A percentile compares a stretch with the other conserved stretches of the same genome.
Evolutionary conservation across 2,329 filamentous ascomycete species (phyloP).

Genomic region (Hirsutella thompsonii): DNA sequence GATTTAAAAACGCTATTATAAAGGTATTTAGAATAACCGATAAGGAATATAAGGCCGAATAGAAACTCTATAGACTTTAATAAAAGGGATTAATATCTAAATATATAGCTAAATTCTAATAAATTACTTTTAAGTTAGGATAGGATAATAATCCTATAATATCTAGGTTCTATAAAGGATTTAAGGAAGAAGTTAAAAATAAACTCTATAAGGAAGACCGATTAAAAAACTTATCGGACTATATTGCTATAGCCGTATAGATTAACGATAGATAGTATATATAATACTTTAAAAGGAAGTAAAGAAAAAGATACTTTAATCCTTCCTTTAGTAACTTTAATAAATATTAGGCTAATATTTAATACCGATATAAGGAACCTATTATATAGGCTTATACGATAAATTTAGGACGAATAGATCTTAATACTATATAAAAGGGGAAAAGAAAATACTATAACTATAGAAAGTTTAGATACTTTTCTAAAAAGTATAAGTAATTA

Average conservation of each 20-base stretch:
- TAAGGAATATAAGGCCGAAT: background rate
- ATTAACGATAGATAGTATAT: background rate
- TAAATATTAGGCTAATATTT: no score
- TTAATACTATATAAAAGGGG: background rate
- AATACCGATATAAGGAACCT: no score
- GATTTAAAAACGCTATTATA: background rate
- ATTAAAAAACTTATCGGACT: background rate
- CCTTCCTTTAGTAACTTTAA: no score
- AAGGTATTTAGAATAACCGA: conserved; percentile 1
- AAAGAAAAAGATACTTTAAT: background rate
- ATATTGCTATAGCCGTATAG: background rate
- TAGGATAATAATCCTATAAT: background rate
- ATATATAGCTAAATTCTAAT: background rate
- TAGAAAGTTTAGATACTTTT: background rate
- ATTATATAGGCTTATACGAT: background rate
- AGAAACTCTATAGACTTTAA: background rate
- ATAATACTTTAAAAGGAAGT: background rate
- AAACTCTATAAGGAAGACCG: conserved; percentile 2
- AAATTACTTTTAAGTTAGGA: background rate
- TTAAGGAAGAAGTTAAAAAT: conserved; percentile 1
- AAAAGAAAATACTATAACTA: background rate
- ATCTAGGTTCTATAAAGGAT: no score
- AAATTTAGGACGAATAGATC: background rate
- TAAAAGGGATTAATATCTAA: background rate
- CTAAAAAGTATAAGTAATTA: background rate